These are phyloP conservation scores for Eucalyptus curtisii DNA, from an alignment of 345 rosid genomes.

Conservation along the genomic window DNA sequence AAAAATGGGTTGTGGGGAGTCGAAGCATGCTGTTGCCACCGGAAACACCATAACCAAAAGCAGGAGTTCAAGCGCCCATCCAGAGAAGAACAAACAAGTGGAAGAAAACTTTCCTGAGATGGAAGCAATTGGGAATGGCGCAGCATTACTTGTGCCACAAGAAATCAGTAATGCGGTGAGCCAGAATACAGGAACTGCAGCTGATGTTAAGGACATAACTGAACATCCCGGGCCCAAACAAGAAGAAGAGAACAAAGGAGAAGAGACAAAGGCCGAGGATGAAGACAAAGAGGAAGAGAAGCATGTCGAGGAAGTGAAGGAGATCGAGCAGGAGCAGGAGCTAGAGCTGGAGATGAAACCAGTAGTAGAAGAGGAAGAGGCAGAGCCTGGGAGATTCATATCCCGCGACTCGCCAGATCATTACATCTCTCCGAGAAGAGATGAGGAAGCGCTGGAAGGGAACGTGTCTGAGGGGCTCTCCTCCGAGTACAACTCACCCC, in stretches of 20 bases:
- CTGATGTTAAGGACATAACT: not conserved
- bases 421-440: constrained; percentile 19
- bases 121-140: not conserved
- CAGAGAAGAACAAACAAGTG: not conserved
- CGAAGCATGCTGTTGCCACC: constrained; percentile 47
- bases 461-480: not conserved
- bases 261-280: not conserved
- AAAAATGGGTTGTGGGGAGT: constrained; percentile 64
- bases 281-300: not conserved
- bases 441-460: constrained; percentile 9
- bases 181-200: not conserved
- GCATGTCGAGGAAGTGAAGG: not conserved
- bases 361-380: not conserved
- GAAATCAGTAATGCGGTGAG: not conserved
- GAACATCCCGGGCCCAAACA: not conserved
- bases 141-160: not conserved
- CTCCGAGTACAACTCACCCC: not conserved
- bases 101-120: not conserved
- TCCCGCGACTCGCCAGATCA: constrained; percentile 6
- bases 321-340: not conserved
- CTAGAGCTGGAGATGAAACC: not conserved
- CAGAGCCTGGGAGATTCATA: constrained; percentile 1
- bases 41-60: constrained; percentile 28
- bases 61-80: not conserved
- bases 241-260: not conserved